Conservation (phyloP, 2,329 filamentous ascomycete species). For the Ceratocystiopsis brevicomis region DNA sequence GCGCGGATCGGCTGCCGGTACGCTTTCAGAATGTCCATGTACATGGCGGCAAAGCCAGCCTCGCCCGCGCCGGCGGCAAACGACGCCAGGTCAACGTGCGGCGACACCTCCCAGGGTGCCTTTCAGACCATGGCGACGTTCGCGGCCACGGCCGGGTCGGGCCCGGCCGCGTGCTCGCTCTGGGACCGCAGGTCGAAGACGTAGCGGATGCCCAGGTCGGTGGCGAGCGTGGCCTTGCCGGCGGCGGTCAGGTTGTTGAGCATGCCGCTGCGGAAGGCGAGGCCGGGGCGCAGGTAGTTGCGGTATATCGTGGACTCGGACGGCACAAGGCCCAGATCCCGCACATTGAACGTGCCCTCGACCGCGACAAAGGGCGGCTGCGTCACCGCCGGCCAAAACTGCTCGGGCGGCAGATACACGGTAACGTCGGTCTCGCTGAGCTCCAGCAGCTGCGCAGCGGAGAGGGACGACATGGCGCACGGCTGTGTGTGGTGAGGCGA, state of each 20-base stretch:
- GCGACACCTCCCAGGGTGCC: slow-evolving; percentile 16
- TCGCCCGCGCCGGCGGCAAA: slow-evolving; percentile 28
- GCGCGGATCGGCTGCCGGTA: slow-evolving; percentile 24
- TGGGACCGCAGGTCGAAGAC: slow-evolving; percentile 33
- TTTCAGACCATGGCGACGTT: too few species aligned
- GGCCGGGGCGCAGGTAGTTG: slow-evolving; percentile 19
- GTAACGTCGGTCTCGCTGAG: slow-evolving; percentile 25
- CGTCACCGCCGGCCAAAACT: slow-evolving; percentile 19
- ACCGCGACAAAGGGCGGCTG: slow-evolving; percentile 27
- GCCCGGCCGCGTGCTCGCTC: slow-evolving; percentile 22
- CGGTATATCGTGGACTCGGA: too few species aligned
- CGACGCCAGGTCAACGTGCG: slow-evolving; percentile 18
- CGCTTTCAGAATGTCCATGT: slow-evolving; percentile 24
- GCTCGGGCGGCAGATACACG: slow-evolving; percentile 18
- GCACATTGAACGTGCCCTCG: slow-evolving; percentile 30
- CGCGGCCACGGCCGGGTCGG: slow-evolving; percentile 18
- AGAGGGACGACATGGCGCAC: neutral
- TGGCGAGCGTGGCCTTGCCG: slow-evolving; percentile 19
- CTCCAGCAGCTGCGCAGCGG: slow-evolving; percentile 14
- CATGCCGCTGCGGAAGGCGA: slow-evolving; percentile 28
- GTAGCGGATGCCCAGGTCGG: slow-evolving; percentile 20
- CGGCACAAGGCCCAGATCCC: slow-evolving; percentile 29
- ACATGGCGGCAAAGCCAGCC: slow-evolving; percentile 25
- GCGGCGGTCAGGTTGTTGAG: slow-evolving; percentile 19
- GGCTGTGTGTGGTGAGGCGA: too few species aligned